Evolutionary conservation across 179 eudicot genomes (phyloP).

Genomic region (Carnegiea gigantea): DNA sequence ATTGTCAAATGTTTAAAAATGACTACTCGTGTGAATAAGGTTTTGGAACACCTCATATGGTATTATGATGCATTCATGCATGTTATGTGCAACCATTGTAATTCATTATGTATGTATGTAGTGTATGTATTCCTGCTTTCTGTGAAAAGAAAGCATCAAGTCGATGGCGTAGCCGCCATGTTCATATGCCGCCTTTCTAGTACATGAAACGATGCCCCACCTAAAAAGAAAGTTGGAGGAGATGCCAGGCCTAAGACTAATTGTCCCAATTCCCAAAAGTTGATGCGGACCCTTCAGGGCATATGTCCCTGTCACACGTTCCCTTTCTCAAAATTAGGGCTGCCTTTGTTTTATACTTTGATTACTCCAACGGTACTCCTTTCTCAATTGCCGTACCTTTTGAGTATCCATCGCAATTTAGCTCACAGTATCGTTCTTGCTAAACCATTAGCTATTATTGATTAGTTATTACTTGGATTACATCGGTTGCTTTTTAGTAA

Average conservation of each 20-base stretch:
- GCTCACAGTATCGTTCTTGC: no score
- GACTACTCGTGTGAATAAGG: no score
- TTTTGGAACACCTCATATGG: no score
- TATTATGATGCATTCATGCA: no score
- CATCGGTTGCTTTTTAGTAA: no score
- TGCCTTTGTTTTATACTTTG: no score
- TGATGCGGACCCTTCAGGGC: constrained; percentile 17
- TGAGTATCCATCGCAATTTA: not conserved
- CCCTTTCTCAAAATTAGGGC: constrained; percentile 24
- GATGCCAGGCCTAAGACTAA: not conserved
- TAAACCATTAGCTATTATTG: no score
- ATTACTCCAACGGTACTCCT: not conserved
- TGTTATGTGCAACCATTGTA: no score
- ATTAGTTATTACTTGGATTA: no score
- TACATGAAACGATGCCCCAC: constrained; percentile 29
- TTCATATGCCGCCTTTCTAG: constrained; percentile 11
- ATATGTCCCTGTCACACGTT: constrained; percentile 28
- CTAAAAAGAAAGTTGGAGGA: constrained; percentile 4
- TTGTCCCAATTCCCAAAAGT: not conserved
- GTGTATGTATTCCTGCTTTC: not conserved
- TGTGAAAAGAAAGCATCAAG: not conserved
- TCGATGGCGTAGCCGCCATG: not conserved
- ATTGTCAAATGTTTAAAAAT: no score
- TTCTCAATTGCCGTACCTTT: constrained; percentile 13
- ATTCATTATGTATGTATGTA: not conserved